phyloP scores from a whole-genome alignment of 257 asterid genomes.

The Penstemon newberryi region DNA sequence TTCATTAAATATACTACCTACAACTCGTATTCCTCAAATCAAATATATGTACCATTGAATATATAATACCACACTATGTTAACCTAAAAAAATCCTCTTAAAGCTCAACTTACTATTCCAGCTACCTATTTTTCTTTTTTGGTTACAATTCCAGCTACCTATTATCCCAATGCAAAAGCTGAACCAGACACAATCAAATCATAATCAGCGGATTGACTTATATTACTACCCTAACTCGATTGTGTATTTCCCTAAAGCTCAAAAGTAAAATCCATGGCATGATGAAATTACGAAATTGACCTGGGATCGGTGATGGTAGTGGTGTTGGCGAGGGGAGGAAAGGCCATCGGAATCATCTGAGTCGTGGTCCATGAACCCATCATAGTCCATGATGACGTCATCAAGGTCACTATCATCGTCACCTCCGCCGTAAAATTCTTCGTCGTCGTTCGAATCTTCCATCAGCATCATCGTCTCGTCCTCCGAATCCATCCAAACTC shows the following conservation, averaged over 20 bases:
- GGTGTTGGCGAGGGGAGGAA: constrained; percentile 33
- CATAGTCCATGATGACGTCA: constrained; percentile 65
- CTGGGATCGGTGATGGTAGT: constrained; percentile 60
- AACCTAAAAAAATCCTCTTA: no score
- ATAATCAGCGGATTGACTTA: constrained; percentile 15
- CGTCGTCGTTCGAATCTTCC: constrained; percentile 61
- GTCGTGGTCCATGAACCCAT: constrained; percentile 69
- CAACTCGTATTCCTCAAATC: not conserved
- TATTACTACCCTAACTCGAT: constrained; percentile 26
- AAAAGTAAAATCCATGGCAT: not conserved
- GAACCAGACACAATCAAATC: not conserved
- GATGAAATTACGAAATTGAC: constrained; percentile 37
- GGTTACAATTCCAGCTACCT: no score
- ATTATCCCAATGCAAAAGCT: no score
- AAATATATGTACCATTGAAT: not conserved
- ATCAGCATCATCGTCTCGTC: constrained; percentile 57
- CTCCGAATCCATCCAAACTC: constrained; percentile 57
- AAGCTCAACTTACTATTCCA: no score
- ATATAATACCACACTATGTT: no score
- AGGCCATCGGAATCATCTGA: constrained; percentile 75
- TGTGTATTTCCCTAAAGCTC: not conserved
- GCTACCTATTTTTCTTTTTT: no score
- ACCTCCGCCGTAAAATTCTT: constrained; percentile 56
- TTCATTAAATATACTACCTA: not conserved
- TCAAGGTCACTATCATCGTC: constrained; percentile 59